Evolutionary conservation across 495 filamentous ascomycete genomes (phyloP).

Genomic region (Alectoria sarmentosa): DNA sequence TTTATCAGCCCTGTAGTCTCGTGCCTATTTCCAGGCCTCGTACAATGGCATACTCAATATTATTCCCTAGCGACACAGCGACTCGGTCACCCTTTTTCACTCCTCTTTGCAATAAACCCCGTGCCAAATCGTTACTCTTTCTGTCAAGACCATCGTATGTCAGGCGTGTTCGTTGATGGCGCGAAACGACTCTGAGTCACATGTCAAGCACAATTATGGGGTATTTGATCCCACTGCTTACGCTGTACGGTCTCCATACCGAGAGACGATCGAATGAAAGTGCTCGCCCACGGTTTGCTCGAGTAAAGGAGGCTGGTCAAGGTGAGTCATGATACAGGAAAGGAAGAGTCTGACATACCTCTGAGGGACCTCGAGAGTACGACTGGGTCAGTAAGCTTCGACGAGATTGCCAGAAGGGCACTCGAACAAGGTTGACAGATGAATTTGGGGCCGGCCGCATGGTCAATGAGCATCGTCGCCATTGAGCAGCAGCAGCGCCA

Average conservation of each 20-base stretch:
- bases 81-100: slow-evolving; percentile 82
- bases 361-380: slow-evolving; percentile 38
- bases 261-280: slow-evolving; percentile 61
- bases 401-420: not conserved
- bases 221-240: slow-evolving; percentile 31
- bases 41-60: slow-evolving; percentile 70
- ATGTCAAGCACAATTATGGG: not conserved
- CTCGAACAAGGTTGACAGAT: not conserved
- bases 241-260: slow-evolving; percentile 72
- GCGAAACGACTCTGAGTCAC: slow-evolving; percentile 51
- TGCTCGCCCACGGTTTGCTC: slow-evolving; percentile 74
- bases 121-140: slow-evolving; percentile 69
- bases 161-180: slow-evolving; percentile 54
- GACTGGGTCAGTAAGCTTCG: slow-evolving; percentile 42
- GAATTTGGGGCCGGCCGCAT: slow-evolving; percentile 7
- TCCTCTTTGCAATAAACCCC: slow-evolving; percentile 63
- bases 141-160: slow-evolving; percentile 71
- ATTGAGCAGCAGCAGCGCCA: not conserved
- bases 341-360: slow-evolving; percentile 29
- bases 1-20: slow-evolving; percentile 20
- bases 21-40: slow-evolving; percentile 15
- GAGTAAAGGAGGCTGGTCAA: slow-evolving; percentile 52
- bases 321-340: not conserved
- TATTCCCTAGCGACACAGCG: slow-evolving; percentile 80
- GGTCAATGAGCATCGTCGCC: slow-evolving; percentile 1